Base-by-base conservation (phyloP, 768 basidiomycete species). In the Lentinus brumalis region DNA sequence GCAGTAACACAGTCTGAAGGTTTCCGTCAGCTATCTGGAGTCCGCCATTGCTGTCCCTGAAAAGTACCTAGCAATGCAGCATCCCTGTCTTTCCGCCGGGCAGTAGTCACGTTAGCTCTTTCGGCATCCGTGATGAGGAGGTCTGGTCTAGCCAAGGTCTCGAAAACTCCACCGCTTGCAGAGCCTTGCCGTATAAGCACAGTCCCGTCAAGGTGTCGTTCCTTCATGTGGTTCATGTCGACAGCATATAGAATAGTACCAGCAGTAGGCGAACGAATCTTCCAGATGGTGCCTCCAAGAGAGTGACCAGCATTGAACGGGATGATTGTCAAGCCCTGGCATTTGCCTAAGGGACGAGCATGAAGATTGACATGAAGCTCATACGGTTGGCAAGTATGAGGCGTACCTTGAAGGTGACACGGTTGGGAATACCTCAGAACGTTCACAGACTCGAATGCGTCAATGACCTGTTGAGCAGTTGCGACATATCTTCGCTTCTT, bases 281-380 rank as follows among this genome's bases (percentile, higher is more conserved):
- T 98, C 95, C 95, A 98, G 64, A 99, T 91, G 5, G 96, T 94
- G 46, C 96, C 97, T 61, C 97, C 97, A 15, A 99, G 83, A 0
- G 93, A 93, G 73, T 98, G 96, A 0, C 96, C 97, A 12, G 94
- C 91, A 68, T 92, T 90, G 75, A 95, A 97, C 1, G 97, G 94
- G 16, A 95, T 96, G 64, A 99, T 92, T 2, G 94, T 96, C 68
- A 96, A 77, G 16, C 93, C 93, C 72, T 95, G 91, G 69, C 92
- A 93, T 78, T 94, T 92, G 53, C 94, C 92, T 74, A 41, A 18
- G 1, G 21, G 2, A 26, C 21, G 21, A 26, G 21, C 21, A 57
- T 18, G 52, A 49, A 56, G 47, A 53, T 35, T 26, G 58, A 5
- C 57, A 49, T 53, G 30, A 51, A 45, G 26, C 30, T n/a, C 39